These are phyloP conservation scores for Pichia nanzhaoensis DNA, from an alignment of 805 yeast genomes.

Conservation along the genomic window DNA sequence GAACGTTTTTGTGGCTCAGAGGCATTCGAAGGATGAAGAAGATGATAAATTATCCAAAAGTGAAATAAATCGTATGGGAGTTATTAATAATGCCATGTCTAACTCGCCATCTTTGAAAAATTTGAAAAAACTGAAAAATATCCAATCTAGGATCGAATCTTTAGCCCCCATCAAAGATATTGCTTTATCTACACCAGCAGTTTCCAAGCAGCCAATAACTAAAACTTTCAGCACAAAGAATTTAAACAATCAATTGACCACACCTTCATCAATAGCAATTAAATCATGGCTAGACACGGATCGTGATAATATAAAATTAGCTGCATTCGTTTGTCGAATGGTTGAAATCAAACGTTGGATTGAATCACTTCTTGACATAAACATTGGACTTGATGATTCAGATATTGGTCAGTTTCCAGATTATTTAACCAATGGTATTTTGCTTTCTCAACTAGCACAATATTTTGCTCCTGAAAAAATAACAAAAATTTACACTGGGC, in stretches of 20 bases:
- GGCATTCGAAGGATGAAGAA: too few relatives aligned
- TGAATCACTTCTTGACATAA: constrained; percentile 27
- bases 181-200: not conserved
- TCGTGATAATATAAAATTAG: constrained; percentile 25
- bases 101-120: constrained; percentile 33
- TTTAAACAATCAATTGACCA: constrained; percentile 2
- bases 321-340: constrained; percentile 48
- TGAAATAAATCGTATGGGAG: constrained; percentile 28
- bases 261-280: constrained; percentile 9
- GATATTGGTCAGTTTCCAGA: constrained; percentile 47
- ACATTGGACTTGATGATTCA: constrained; percentile 29
- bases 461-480: constrained; percentile 63
- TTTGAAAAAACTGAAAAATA: constrained; percentile 26
- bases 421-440: constrained; percentile 75
- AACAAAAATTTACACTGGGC: constrained; percentile 48
- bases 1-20: constrained; percentile 7
- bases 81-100: constrained; percentile 29
- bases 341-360: constrained; percentile 47
- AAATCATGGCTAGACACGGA: constrained; percentile 27
- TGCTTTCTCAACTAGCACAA: constrained; percentile 71
- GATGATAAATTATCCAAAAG: constrained; percentile 20
- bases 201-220: not conserved
- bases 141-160: constrained; percentile 23
- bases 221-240: constrained; percentile 10
- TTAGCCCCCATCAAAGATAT: not conserved